Base-by-base conservation (phyloP, 1,139 yeast genomes). In the Lodderomyces elongisporus region DNA sequence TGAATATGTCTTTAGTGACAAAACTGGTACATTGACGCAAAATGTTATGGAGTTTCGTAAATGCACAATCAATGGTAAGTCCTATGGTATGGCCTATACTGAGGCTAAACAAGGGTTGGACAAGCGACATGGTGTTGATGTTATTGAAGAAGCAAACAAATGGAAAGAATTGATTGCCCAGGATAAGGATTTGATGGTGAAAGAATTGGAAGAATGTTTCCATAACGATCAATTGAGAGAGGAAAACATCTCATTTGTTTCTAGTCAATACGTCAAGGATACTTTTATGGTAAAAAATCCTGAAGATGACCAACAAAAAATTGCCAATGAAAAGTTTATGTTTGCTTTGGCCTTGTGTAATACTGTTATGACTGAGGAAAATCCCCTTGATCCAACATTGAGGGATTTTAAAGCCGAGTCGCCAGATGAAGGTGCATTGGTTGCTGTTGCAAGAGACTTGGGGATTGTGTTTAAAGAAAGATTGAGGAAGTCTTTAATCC, bases 371-470 rank as follows among this genome's bases (percentile, higher is more conserved):
- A 83, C 95, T 9, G 97, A 72, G 37, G 66, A 69, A 26, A 75
- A 74, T 38, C 67, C 66, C 9, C 64, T 67, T 30, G 83, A 85
- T 17, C 78, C 76, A 1, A 67, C 63, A 29, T 58, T 81, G 33
- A 50, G 65, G 34, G 66, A 62, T 31, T 76, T 85, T 53, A 85
- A 88, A 53, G 97, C 98, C 0, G 97, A 91, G 58, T 84, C 95
- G n/a, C 98, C 98, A 1, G 98, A 91, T 62, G 98, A 91, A 59
- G 93, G 95, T 26, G 97, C 98, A 0, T 73, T 91, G 39, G 98
- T 91, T 4, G 75, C 85, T 6, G 91, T 94, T 17, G 97, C 98
- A 0, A 74, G 95, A 49, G 97, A 91, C 54, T 66, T 87, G 49
- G 98, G 98, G 4, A 83, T 83, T 54, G 79, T 85, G 7, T 85